phyloP scores from a whole-genome alignment of 2,329 filamentous ascomycete species.

The Pseudopyrenochaeta lycopersici region DNA sequence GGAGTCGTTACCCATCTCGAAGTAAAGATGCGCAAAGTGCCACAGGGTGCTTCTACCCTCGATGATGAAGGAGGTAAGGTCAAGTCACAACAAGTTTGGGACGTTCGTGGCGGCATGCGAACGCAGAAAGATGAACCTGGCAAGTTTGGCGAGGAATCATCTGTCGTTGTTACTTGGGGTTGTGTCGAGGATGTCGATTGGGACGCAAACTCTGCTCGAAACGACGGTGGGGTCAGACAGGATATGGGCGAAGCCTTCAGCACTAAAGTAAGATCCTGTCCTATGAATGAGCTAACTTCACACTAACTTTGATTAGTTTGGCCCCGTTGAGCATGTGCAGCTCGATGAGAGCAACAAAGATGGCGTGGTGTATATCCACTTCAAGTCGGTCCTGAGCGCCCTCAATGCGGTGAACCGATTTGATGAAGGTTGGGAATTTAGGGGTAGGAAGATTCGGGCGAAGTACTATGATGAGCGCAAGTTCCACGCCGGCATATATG shows the following conservation, averaged over 20 bases:
- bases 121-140: conserved; percentile 46
- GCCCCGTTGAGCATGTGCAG: conserved; percentile 80
- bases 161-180: conserved; percentile 81
- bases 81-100: conserved; percentile 62
- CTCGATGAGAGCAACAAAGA: conserved; percentile 68
- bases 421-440: conserved; percentile 91
- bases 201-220: conserved; percentile 73
- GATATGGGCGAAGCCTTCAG: conserved; percentile 96
- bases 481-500: conserved; percentile 69
- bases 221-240: conserved; percentile 75
- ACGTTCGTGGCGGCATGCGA: conserved; percentile 77
- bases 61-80: conserved; percentile 61
- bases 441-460: conserved; percentile 83
- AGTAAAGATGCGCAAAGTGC: conserved; percentile 55
- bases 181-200: conserved; percentile 91
- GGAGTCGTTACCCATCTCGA: conserved; percentile 89
- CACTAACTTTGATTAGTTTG: conserved; percentile 67
- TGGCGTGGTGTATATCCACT: conserved; percentile 87
- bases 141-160: conserved; percentile 68
- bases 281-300: not conserved
- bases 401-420: conserved; percentile 88
- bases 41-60: conserved; percentile 25
- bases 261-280: conserved; percentile 67
- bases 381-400: conserved; percentile 84
- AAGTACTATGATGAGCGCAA: conserved; percentile 83